A percentile compares a stretch with the other conserved stretches of the same genome.
Evolutionary conservation across 1,284 basidiomycete genomes (phyloP).

Genomic region (Wolfiporia cocos): DNA sequence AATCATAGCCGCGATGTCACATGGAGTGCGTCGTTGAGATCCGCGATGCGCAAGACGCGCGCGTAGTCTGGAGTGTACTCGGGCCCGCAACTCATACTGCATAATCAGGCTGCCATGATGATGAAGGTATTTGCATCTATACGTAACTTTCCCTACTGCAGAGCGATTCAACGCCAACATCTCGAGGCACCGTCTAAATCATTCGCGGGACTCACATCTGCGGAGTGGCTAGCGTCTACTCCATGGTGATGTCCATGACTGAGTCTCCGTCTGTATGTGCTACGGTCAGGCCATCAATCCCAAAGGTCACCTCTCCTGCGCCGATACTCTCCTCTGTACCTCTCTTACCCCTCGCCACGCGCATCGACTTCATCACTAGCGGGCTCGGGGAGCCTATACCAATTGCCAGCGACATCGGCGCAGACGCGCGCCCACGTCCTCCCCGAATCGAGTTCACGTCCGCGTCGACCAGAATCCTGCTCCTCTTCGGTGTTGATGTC

Average conservation of each 20-base stretch:
- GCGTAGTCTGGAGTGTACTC: constrained; percentile 82
- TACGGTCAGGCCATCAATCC: constrained; percentile 19
- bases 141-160: too few species aligned
- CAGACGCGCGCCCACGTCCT: background rate
- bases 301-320: constrained; percentile 15
- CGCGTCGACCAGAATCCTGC: background rate
- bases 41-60: constrained; percentile 84
- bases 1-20: too few species aligned
- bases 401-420: background rate
- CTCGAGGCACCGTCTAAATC: too few species aligned
- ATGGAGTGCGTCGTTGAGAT: constrained; percentile 83
- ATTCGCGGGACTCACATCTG: too few species aligned
- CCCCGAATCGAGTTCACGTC: background rate
- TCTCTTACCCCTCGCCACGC: background rate
- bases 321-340: constrained; percentile 1
- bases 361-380: too few species aligned
- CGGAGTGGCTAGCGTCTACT: too few species aligned
- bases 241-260: background rate
- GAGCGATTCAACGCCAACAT: too few species aligned
- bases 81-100: too few species aligned
- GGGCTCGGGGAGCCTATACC: background rate
- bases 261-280: background rate
- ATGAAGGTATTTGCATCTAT: too few species aligned
- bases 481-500: constrained; percentile 25
- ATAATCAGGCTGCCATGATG: too few species aligned